Evolutionary conservation across 495 filamentous ascomycete genomes (phyloP), one percentile per base, ranked within the genome.

Genomic region (Trypethelium eluteriae): DNA sequence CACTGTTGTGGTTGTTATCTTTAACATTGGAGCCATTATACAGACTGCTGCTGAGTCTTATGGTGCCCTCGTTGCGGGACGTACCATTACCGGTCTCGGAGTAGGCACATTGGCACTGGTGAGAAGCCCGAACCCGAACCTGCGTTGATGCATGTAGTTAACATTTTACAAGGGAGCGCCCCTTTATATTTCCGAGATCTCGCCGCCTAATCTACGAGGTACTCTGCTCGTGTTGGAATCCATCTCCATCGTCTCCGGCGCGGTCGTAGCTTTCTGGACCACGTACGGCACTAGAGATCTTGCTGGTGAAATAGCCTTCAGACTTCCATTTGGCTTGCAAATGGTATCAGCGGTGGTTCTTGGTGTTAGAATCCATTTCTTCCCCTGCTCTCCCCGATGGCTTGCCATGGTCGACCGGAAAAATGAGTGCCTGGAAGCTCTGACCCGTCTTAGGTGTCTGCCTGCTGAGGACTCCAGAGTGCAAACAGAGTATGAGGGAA

Each of bases 31-130:
- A 2, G 73, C 71, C 10, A 69, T 72, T 7, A 68, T 77, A n/a
- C 73, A 76, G 57, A 76, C 76, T 1, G 73, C 68, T 6, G 68
- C 74, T 2, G 36, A n/a, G 32, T 62, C 70, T 25, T 76, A 73
- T 66, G 74, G 50, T 12, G 62, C 59, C 3, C 62, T 76, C 3
- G 69, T 72, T 7, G 72, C 67, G 10, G 75, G 71, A 1, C 47
- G 75, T 12, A 67, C 70, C 12, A 77, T 76, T 59, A 73, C 72
- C 11, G 74, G 76, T 0, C 72, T 78, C 32, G 75, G 73, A 2
- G 70, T 76, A 2, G 76, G 76, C 10, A 76, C 71, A 0, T 64
- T 76, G 32, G 73, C 75, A 25, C 72, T 76, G 73, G 57, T 25
- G 25, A 25, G 25, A 25, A 25, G 25, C 25, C 25, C 25, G 25